Evolutionary conservation across 2,329 filamentous ascomycete species (phyloP).

Genomic region (Thielaviopsis populi): DNA sequence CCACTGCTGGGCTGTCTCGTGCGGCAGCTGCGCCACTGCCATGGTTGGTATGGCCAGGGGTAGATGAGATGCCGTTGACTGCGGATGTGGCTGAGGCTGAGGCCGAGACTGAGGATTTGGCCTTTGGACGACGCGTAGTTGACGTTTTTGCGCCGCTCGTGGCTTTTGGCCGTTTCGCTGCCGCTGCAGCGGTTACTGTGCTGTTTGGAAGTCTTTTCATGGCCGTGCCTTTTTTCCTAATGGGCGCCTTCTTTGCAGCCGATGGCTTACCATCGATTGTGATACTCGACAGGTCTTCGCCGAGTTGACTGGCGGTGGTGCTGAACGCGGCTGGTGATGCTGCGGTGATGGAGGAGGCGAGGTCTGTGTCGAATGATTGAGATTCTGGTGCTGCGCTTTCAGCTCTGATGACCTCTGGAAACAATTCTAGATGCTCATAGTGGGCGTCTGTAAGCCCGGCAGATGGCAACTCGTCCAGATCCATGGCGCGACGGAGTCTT

Average conservation of each 20-base stretch:
- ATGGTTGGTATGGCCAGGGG: constrained; percentile 22
- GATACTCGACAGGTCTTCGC: constrained; percentile 7
- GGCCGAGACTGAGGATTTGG: constrained; percentile 14
- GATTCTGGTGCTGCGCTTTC: constrained; percentile 5
- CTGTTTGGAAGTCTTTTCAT: constrained; percentile 20
- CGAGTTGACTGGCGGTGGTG: constrained; percentile 4
- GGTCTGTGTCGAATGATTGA: constrained; percentile 4
- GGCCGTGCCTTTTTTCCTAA: constrained; percentile 27
- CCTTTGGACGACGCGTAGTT: constrained; percentile 26
- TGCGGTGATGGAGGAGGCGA: constrained; percentile 7
- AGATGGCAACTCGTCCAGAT: constrained; percentile 15
- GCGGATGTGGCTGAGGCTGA: constrained; percentile 12
- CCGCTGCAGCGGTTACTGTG: constrained; percentile 21
- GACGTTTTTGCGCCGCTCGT: constrained; percentile 26
- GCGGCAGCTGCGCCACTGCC: constrained; percentile 11
- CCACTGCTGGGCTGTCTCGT: constrained; percentile 18
- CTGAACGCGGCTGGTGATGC: constrained; percentile 7
- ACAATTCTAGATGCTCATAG: constrained; percentile 13
- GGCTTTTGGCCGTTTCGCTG: constrained; percentile 18
- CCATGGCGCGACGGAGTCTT: constrained; percentile 2
- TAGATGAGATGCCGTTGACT: constrained; percentile 23
- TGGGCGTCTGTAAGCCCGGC: constrained; percentile 9
- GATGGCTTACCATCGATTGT: constrained; percentile 21
- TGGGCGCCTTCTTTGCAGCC: constrained; percentile 21
- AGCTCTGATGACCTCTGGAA: constrained; percentile 8